Base-by-base conservation (phyloP, 2,329 filamentous ascomycete species). In the Penicillium expansum region DNA sequence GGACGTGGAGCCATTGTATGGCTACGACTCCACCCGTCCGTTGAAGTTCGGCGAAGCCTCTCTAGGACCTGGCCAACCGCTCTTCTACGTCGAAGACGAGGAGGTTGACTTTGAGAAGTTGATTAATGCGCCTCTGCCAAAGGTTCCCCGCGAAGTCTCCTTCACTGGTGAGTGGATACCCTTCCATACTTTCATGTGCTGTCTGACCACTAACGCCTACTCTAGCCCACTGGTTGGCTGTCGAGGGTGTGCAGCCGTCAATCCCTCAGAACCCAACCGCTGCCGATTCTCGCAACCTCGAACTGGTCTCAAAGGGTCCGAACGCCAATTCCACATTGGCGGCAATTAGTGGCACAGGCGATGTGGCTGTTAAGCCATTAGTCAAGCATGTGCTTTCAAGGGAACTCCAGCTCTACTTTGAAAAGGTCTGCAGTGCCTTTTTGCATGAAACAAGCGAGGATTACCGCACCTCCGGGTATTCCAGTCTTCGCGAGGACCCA, bases 101-200 rank as follows among this genome's bases (percentile, higher is more conserved):
- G 94, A 99, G 79, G 88, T 97, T 53, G 94, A 99, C 75, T 97
- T 99, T 71, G 94, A 99, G 79, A 97, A 97, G 80, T 80, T 99
- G 64, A 97, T 99, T 73, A 99, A 99, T 77, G 92, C 92, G 62
- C 91, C 94, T 5, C 77, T 99, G 64, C 94, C 94, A 27, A 97
- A 95, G 75, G 92, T 99, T 30, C 94, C 94, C 33, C 83, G 93
- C 48, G 94, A 99, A 74, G 89, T 94, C 67, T 91, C 87, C 59
- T 93, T 97, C 71, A 97, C 93, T 39, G 89, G 91, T 93, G 78
- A 55, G 82, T 65, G 6, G 6, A 51, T 22, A 27, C 18, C 50
- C 10, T 27, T 48, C 30, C 10, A 18, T 33, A 56, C 43, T 10
- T n/a, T 8, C 24, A 43, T 44, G 47, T 53, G 14, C 33, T 43